phyloP scores from a whole-genome alignment of 2,329 filamentous ascomycete species.

The Fusarium sp. region DNA sequence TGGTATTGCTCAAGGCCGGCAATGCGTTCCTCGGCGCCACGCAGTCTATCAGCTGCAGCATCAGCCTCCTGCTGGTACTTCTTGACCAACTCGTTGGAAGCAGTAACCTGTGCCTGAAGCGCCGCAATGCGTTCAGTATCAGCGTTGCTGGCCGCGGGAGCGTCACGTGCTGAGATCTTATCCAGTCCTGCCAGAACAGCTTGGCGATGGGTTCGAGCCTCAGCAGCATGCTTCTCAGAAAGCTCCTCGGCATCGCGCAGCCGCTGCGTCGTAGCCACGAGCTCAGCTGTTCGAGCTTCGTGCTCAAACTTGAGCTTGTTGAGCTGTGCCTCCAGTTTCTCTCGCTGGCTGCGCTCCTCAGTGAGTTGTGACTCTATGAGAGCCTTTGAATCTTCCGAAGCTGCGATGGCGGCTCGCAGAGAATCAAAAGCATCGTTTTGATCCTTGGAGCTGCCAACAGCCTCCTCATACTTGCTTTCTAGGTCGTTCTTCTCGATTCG shows the following conservation, averaged over 20 bases:
- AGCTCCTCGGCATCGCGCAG: slow-evolving; percentile 89
- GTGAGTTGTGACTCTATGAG: slow-evolving; percentile 84
- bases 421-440: slow-evolving; percentile 78
- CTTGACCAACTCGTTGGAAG: slow-evolving; percentile 83
- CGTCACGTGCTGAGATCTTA: slow-evolving; percentile 71
- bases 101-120: slow-evolving; percentile 82
- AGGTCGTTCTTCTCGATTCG: slow-evolving; percentile 88
- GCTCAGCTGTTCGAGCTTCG: slow-evolving; percentile 81
- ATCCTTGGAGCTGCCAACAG: slow-evolving; percentile 74
- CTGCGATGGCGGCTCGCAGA: slow-evolving; percentile 80
- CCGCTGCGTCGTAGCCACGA: slow-evolving; percentile 79
- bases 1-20: slow-evolving; percentile 97
- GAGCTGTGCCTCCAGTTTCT: slow-evolving; percentile 81
- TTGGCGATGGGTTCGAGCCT: slow-evolving; percentile 86
- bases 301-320: slow-evolving; percentile 83
- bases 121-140: slow-evolving; percentile 76
- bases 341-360: slow-evolving; percentile 82
- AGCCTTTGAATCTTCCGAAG: slow-evolving; percentile 81
- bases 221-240: slow-evolving; percentile 85
- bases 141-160: slow-evolving; percentile 58
- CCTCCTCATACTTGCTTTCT: slow-evolving; percentile 74
- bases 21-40: slow-evolving; percentile 94
- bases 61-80: slow-evolving; percentile 93
- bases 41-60: slow-evolving; percentile 85
- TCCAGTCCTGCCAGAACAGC: slow-evolving; percentile 87